A percentile compares a stretch with the other conserved stretches of the same genome.
phyloP scores from a whole-genome alignment of 2,329 filamentous ascomycete genomes.

The Fusarium humuli region DNA sequence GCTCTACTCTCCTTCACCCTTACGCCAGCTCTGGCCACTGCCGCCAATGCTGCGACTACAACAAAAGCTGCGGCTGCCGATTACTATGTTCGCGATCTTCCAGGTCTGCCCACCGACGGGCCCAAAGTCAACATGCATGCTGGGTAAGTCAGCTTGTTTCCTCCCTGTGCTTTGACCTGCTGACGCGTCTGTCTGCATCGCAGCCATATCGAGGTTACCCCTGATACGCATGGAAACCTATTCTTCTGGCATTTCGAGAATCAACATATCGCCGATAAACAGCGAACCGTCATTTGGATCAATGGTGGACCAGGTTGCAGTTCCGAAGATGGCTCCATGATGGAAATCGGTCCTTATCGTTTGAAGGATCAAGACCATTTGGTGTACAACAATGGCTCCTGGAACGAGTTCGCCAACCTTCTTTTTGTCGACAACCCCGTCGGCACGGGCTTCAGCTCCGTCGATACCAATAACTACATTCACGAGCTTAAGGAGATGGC shows the following conservation, averaged over 20 bases:
- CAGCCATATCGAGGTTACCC: constrained; percentile 91
- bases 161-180: constrained; percentile 18
- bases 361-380: constrained; percentile 79
- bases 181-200: constrained; percentile 36
- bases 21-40: constrained; percentile 53
- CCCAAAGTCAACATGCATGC: constrained; percentile 96
- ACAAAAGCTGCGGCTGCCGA: constrained; percentile 67
- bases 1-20: constrained; percentile 55
- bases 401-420: constrained; percentile 97
- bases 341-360: constrained; percentile 95
- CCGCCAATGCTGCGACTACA: constrained; percentile 38
- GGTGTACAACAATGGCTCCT: constrained; percentile 89
- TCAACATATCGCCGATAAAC: constrained; percentile 89
- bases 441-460: constrained; percentile 95
- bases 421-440: constrained; percentile 98
- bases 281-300: constrained; percentile 94
- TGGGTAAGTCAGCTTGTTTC: constrained; percentile 71
- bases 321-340: constrained; percentile 95
- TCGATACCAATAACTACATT: constrained; percentile 87
- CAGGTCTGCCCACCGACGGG: constrained; percentile 79
- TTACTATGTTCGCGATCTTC: constrained; percentile 88
- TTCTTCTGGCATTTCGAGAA: constrained; percentile 99
- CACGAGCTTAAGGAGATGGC: constrained; percentile 91
- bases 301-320: constrained; percentile 98
- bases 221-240: constrained; percentile 88